phyloP scores from a whole-genome alignment of 148 eudicot species.

The Persicaria maculosa region DNA sequence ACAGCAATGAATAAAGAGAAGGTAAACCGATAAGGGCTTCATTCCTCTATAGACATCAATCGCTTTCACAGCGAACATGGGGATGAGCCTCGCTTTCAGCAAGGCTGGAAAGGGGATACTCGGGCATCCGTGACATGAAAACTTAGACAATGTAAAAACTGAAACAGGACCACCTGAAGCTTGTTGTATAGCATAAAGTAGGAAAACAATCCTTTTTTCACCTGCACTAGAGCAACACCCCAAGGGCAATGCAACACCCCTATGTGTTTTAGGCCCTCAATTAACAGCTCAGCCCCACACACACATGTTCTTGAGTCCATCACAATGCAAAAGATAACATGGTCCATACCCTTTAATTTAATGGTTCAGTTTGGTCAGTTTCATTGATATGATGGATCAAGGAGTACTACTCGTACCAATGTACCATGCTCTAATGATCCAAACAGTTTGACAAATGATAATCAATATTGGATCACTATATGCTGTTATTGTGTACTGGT shows the following conservation, averaged over 20 bases:
- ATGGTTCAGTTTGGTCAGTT: not conserved
- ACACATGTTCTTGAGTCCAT: not conserved
- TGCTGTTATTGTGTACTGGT: no score
- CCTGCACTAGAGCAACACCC: not conserved
- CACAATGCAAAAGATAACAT: not conserved
- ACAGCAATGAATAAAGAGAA: not conserved
- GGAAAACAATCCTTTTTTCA: not conserved
- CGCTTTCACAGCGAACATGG: not conserved
- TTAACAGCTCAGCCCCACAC: slow-evolving; percentile 6
- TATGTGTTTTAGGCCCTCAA: not conserved
- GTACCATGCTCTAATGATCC: not conserved
- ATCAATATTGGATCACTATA: not conserved
- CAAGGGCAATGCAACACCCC: no score
- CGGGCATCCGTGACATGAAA: no score
- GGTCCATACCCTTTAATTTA: not conserved
- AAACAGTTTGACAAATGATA: not conserved
- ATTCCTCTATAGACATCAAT: not conserved
- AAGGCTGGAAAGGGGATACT: no score
- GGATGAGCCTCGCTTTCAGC: no score
- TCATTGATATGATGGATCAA: not conserved
- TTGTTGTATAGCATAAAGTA: slow-evolving; percentile 1
- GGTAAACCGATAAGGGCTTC: slow-evolving; percentile 7
- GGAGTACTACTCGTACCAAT: not conserved
- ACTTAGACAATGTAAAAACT: no score
- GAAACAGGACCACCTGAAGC: slow-evolving; percentile 2